Evolutionary conservation across 768 basidiomycete genomes (phyloP).

Genomic region (Gymnopilus dilepis): DNA sequence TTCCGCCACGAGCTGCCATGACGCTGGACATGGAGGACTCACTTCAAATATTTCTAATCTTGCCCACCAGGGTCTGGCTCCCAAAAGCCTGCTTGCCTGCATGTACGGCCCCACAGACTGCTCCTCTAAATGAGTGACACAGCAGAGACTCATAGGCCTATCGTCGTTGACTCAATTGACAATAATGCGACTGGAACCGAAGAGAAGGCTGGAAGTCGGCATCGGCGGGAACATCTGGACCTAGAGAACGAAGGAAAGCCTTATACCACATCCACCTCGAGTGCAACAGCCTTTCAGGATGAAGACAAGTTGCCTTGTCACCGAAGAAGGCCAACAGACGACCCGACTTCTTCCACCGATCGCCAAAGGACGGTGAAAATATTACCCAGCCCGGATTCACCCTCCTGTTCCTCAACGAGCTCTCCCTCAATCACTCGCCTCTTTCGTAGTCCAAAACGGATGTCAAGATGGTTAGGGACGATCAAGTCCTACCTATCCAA

Average conservation of each 20-base stretch:
- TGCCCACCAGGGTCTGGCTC: no score
- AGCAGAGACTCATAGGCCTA: not conserved
- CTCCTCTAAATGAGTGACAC: not conserved
- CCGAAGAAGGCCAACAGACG: not conserved
- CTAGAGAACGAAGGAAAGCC: not conserved
- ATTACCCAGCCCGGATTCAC: not conserved
- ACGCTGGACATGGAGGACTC: no score
- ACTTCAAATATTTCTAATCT: no score
- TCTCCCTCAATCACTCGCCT: not conserved
- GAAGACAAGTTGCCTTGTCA: not conserved
- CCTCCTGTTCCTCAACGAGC: not conserved
- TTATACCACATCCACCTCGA: not conserved
- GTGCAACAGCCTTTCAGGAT: not conserved
- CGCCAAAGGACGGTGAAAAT: not conserved
- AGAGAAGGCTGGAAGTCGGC: not conserved
- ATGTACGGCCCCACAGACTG: not conserved
- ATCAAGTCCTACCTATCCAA: not conserved
- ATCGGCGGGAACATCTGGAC: not conserved
- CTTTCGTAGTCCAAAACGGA: not conserved
- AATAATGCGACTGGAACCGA: not conserved
- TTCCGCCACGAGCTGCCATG: no score
- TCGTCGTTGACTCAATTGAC: not conserved
- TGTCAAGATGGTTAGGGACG: slow-evolving; percentile 3
- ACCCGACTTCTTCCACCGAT: not conserved
- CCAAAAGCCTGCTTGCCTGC: no score